Conservation (phyloP, 345 rosid genomes). For the Turritis glabra region DNA sequence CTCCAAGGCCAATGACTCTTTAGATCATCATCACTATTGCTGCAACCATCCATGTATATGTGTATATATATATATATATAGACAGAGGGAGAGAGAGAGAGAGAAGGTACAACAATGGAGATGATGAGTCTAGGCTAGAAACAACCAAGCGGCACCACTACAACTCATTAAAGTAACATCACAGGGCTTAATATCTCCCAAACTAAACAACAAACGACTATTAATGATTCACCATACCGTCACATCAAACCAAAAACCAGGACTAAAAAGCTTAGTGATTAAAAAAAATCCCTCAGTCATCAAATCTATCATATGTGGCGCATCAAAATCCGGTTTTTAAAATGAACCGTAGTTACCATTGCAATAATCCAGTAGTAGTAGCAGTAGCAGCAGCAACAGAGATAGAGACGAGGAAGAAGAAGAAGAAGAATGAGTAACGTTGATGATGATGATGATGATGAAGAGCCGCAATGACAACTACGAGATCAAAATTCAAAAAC, state of each 20-base stretch:
- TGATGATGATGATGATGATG: slow-evolving; percentile 16
- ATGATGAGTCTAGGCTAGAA: slow-evolving; percentile 15
- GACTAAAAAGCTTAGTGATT: background rate
- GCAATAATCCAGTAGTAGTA: background rate
- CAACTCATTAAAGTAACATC: slow-evolving; percentile 13
- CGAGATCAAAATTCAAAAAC: background rate
- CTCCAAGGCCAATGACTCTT: slow-evolving; percentile 13
- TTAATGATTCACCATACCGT: background rate
- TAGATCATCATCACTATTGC: slow-evolving; percentile 12
- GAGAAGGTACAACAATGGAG: slow-evolving; percentile 9
- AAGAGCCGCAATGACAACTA: background rate
- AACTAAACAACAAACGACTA: background rate
- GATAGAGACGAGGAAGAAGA: background rate
- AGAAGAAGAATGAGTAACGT: slow-evolving; percentile 5
- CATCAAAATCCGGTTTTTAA: slow-evolving; percentile 21
- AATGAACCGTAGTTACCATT: background rate
- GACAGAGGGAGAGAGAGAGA: slow-evolving; percentile 12
- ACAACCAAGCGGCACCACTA: slow-evolving; percentile 22
- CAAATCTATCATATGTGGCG: slow-evolving; percentile 13
- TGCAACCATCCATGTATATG: background rate
- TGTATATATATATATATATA: background rate
- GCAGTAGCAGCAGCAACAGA: background rate
- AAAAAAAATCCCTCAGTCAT: background rate
- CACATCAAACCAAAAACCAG: background rate
- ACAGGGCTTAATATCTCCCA: slow-evolving; percentile 3